These are phyloP conservation scores for Candida ulmi DNA, from an alignment of 805 yeast genomes.

Conservation along the genomic window DNA sequence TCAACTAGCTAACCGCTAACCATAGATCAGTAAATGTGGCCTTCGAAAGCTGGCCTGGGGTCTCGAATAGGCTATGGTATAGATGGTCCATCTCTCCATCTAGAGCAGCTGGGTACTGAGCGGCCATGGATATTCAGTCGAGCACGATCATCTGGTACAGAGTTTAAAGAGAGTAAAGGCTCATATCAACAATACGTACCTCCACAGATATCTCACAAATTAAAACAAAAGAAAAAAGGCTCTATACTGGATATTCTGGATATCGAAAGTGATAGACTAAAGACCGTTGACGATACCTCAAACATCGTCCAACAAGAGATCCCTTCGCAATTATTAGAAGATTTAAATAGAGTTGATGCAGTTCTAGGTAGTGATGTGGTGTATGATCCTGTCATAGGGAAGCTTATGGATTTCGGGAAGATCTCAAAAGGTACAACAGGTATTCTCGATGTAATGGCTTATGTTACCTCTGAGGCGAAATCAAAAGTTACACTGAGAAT, in stretches of 20 bases:
- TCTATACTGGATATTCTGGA: too few species aligned
- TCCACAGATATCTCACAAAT: slow-evolving; percentile 7
- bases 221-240: too few species aligned
- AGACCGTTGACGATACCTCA: not conserved
- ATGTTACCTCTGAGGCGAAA: too few species aligned
- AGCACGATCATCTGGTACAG: slow-evolving; percentile 16
- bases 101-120: slow-evolving; percentile 10
- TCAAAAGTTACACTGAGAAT: too few species aligned
- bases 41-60: slow-evolving; percentile 36
- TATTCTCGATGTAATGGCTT: too few species aligned
- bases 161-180: slow-evolving; percentile 9
- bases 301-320: not conserved
- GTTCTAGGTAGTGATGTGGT: slow-evolving; percentile 21
- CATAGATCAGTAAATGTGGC: slow-evolving; percentile 28
- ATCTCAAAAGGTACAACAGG: not conserved
- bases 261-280: not conserved
- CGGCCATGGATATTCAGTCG: slow-evolving; percentile 25
- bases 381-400: slow-evolving; percentile 32
- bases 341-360: not conserved
- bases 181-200: slow-evolving; percentile 7
- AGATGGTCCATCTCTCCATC: slow-evolving; percentile 27
- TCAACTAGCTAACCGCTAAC: too few species aligned
- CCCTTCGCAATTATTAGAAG: not conserved
- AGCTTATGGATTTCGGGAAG: slow-evolving; percentile 6
- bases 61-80: slow-evolving; percentile 38